A percentile compares a stretch with the other conserved stretches of the same genome.
Conservation (phyloP, 2,329 filamentous ascomycete genomes). For the Drechslerella coelobrocha region DNA sequence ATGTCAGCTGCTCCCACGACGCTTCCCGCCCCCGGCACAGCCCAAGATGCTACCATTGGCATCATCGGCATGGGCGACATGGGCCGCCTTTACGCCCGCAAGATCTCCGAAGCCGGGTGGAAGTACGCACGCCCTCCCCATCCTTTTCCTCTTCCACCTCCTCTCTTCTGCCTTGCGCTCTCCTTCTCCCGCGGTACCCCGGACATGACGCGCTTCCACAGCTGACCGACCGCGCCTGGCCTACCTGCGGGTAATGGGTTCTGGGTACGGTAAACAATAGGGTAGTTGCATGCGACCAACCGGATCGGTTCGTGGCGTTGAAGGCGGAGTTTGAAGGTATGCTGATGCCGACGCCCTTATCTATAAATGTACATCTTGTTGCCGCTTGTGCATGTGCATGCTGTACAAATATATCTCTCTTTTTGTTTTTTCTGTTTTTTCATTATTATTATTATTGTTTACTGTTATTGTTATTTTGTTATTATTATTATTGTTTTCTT, state of each 20-base stretch:
- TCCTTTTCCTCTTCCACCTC: conserved; percentile 52
- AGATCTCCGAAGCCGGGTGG: conserved; percentile 90
- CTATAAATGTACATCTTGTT: background rate
- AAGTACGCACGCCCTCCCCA: conserved; percentile 72
- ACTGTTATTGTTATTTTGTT: too few species aligned
- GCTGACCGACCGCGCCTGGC: conserved; percentile 48
- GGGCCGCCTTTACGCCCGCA: conserved; percentile 96
- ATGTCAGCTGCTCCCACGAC: background rate
- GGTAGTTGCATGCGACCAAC: conserved; percentile 91
- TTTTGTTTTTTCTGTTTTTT: background rate
- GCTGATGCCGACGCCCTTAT: background rate
- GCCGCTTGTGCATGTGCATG: background rate
- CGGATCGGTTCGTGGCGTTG: conserved; percentile 84
- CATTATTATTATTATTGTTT: conserved; percentile 53
- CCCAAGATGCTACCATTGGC: conserved; percentile 68
- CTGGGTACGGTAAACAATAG: too few species aligned
- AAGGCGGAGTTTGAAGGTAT: conserved; percentile 80
- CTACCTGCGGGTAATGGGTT: too few species aligned
- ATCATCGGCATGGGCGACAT: conserved; percentile 99
- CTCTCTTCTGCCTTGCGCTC: conserved; percentile 52
- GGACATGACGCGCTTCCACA: conserved; percentile 52
- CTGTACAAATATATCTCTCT: too few species aligned
- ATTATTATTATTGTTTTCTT: too few species aligned
- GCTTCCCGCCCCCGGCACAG: too few species aligned
- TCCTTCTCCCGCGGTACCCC: conserved; percentile 48